Conservation (phyloP, 352 stramenopile species). For the Pythium myriotylum region DNA sequence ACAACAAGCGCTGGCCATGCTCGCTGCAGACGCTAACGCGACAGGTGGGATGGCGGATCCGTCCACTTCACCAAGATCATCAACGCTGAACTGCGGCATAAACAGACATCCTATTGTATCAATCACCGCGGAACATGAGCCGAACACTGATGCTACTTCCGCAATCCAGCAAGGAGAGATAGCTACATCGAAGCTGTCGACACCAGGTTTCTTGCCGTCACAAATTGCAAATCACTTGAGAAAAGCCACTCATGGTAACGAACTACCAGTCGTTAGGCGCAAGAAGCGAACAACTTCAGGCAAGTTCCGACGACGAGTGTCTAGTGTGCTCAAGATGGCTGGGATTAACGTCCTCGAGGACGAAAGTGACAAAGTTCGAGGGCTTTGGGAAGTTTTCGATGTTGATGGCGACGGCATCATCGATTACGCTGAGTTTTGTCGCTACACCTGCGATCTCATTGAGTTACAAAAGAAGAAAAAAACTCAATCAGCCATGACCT, state of each 20-base stretch:
- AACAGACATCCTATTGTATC: too few relatives aligned
- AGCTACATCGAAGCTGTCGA: not conserved
- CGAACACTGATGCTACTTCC: too few relatives aligned
- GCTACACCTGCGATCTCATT: slow-evolving; percentile 43
- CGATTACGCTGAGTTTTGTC: slow-evolving; percentile 49
- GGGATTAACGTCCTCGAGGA: slow-evolving; percentile 37
- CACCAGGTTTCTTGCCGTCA: slow-evolving; percentile 10
- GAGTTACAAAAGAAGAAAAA: slow-evolving; percentile 37
- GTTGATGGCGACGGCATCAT: slow-evolving; percentile 45
- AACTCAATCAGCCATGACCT: slow-evolving; percentile 25
- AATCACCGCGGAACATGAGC: too few relatives aligned
- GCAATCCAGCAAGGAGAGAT: not conserved
- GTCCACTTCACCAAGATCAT: too few relatives aligned
- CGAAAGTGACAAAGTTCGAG: slow-evolving; percentile 36
- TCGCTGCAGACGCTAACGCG: not conserved
- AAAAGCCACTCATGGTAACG: slow-evolving; percentile 4
- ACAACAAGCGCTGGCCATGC: not conserved
- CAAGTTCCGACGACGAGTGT: slow-evolving; percentile 28
- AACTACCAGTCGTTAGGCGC: not conserved
- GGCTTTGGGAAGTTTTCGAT: slow-evolving; percentile 46
- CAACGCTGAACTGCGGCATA: too few relatives aligned
- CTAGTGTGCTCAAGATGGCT: slow-evolving; percentile 35
- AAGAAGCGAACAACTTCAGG: not conserved
- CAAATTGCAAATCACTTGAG: slow-evolving; percentile 12
- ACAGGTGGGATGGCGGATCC: too few relatives aligned